A percentile compares a stretch with the other conserved stretches of the same genome.
These are phyloP conservation scores for Ophiostoma novo-ulmi DNA, from an alignment of 2,329 filamentous ascomycete genomes.

Conservation along the genomic window DNA sequence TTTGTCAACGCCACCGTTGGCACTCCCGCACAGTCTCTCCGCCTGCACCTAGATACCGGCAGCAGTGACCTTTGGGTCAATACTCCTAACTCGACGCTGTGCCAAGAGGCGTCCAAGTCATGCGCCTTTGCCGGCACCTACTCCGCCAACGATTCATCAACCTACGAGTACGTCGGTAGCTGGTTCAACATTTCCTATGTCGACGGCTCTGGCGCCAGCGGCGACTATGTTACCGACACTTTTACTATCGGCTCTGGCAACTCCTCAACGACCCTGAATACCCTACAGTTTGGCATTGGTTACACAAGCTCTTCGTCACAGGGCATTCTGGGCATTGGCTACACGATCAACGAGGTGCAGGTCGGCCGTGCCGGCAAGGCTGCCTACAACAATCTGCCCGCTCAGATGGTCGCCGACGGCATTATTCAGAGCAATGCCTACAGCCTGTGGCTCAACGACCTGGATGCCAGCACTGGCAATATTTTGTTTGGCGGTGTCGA, in stretches of 20 bases:
- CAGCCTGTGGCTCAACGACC: conserved; percentile 70
- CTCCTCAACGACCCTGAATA: conserved; percentile 31
- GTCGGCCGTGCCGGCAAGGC: conserved; percentile 51
- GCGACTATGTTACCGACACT: conserved; percentile 76
- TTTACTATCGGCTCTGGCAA: conserved; percentile 49
- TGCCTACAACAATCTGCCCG: conserved; percentile 65
- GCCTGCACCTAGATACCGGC: conserved; percentile 61
- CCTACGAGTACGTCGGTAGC: conserved; percentile 66
- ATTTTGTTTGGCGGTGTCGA: conserved; percentile 75
- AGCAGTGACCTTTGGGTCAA: conserved; percentile 71
- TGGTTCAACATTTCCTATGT: conserved; percentile 85
- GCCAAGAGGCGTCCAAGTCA: conserved; percentile 42
- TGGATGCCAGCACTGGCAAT: conserved; percentile 58
- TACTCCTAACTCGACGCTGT: conserved; percentile 56
- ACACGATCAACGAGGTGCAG: conserved; percentile 70
- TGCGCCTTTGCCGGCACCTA: conserved; percentile 65
- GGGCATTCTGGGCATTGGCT: conserved; percentile 83
- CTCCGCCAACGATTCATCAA: conserved; percentile 64
- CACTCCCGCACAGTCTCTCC: conserved; percentile 54
- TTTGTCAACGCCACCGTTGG: conserved; percentile 59
- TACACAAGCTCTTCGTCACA: conserved; percentile 57
- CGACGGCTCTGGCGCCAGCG: conserved; percentile 69
- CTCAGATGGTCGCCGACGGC: conserved; percentile 56
- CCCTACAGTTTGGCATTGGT: conserved; percentile 67
- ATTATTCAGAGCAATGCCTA: conserved; percentile 63